Evolutionary conservation across 1,284 basidiomycete species (phyloP).

Genomic region (Volvariella surrecta): DNA sequence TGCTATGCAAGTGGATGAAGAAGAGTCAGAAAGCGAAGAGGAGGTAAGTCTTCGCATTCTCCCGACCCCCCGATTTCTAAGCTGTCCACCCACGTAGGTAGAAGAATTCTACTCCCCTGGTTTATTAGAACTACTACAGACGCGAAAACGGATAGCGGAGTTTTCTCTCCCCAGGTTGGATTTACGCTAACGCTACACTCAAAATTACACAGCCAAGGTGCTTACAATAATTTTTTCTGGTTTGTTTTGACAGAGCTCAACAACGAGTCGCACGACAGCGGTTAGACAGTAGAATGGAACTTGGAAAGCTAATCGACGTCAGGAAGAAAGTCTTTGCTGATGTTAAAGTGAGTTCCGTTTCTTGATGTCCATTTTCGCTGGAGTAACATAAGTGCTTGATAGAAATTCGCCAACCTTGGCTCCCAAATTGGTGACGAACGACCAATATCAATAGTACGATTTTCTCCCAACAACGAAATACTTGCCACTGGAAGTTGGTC

Average conservation of each 20-base stretch:
- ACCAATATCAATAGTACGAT: slow-evolving; percentile 89
- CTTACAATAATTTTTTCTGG: slow-evolving; percentile 51
- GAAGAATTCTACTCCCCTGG: slow-evolving; percentile 98
- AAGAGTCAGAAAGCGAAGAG: slow-evolving; percentile 64
- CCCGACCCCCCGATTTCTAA: background rate
- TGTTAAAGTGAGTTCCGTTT: slow-evolving; percentile 61
- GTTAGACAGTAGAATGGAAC: slow-evolving; percentile 79
- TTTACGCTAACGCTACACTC: slow-evolving; percentile 41
- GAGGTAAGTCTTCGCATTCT: slow-evolving; percentile 40
- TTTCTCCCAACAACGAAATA: slow-evolving; percentile 84
- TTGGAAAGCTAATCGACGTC: slow-evolving; percentile 85
- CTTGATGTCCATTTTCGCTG: background rate
- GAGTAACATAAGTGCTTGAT: slow-evolving; percentile 7
- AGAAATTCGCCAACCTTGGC: slow-evolving; percentile 89
- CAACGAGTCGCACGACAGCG: slow-evolving; percentile 85
- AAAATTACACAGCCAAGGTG: slow-evolving; percentile 71
- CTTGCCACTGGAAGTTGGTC: slow-evolving; percentile 96
- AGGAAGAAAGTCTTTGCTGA: slow-evolving; percentile 85
- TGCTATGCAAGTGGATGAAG: slow-evolving; percentile 62
- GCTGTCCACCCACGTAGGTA: slow-evolving; percentile 38
- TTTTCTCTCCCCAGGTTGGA: slow-evolving; percentile 90
- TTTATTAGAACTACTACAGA: slow-evolving; percentile 75
- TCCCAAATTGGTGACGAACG: slow-evolving; percentile 98
- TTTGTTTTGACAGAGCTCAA: slow-evolving; percentile 72
- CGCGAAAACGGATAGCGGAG: slow-evolving; percentile 79